Evolutionary conservation across 2,329 filamentous ascomycete genomes (phyloP).

Genomic region (Neocatenulostroma microsporum): DNA sequence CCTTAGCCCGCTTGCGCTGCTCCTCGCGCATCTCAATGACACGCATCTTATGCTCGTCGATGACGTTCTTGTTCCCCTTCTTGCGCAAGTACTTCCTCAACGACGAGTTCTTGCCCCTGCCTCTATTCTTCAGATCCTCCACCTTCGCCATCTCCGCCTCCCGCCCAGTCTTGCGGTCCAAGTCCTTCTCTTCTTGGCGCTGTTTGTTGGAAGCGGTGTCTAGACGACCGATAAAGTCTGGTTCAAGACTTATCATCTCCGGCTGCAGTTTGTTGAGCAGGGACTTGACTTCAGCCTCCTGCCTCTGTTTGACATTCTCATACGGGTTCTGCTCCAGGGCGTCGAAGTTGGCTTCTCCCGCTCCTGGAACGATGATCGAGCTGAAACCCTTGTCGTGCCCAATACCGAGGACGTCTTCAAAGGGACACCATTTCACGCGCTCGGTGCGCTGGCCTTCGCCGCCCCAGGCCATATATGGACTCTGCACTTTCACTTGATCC

Average conservation of each 20-base stretch:
- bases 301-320: constrained; percentile 85
- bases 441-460: constrained; percentile 76
- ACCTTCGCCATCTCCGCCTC: constrained; percentile 47
- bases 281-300: constrained; percentile 81
- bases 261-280: constrained; percentile 91
- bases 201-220: constrained; percentile 75
- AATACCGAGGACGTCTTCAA: constrained; percentile 84
- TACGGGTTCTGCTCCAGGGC: constrained; percentile 90
- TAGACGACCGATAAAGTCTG: constrained; percentile 81
- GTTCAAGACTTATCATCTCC: constrained; percentile 93
- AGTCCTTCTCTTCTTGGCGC: constrained; percentile 65
- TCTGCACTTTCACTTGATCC: constrained; percentile 74
- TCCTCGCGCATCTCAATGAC: constrained; percentile 72
- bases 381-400: constrained; percentile 80
- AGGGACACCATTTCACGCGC: constrained; percentile 83
- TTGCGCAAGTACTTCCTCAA: constrained; percentile 84
- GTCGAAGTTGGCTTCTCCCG: constrained; percentile 96
- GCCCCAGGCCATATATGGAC: constrained; percentile 89
- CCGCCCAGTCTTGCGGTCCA: constrained; percentile 55
- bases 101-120: constrained; percentile 81
- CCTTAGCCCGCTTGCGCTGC: constrained; percentile 59
- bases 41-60: constrained; percentile 87
- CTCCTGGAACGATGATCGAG: constrained; percentile 81
- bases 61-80: constrained; percentile 85
- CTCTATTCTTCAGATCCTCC: constrained; percentile 62